A percentile compares a stretch with the other conserved stretches of the same genome.
Evolutionary conservation across 2,329 filamentous ascomycete species (phyloP).

Genomic region (Fusarium fujikuroi): DNA sequence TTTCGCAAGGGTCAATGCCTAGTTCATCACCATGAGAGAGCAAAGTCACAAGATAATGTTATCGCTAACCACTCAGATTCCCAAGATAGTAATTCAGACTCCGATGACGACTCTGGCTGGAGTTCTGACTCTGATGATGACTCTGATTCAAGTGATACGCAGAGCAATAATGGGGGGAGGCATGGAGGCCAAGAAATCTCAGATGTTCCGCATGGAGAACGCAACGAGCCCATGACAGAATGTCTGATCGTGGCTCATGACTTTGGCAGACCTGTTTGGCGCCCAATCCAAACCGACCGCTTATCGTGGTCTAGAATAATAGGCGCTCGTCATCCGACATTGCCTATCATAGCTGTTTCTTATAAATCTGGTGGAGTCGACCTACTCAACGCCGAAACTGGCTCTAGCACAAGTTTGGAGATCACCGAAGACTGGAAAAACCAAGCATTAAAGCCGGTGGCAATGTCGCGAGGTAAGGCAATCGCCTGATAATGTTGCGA

Average conservation of each 20-base stretch:
- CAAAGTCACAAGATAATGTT: fast-evolving
- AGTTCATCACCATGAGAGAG: background rate
- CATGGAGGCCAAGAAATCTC: too few relatives aligned
- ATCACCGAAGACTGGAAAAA: background rate
- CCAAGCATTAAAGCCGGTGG: background rate
- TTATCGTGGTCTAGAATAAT: background rate
- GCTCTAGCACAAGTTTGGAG: background rate
- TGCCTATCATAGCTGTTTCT: background rate
- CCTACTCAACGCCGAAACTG: background rate
- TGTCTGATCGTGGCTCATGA: background rate
- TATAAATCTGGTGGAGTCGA: background rate
- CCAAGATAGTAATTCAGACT: background rate
- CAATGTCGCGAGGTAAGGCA: background rate
- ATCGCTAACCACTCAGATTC: background rate
- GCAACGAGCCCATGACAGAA: background rate
- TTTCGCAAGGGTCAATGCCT: background rate
- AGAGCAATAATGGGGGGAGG: fast-evolving
- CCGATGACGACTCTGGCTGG: background rate
- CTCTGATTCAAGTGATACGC: background rate
- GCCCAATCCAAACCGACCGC: background rate
- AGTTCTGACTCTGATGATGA: background rate
- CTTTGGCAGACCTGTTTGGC: background rate
- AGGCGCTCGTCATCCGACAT: background rate
- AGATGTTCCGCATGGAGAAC: background rate
- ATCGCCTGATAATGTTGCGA: fast-evolving